Evolutionary conservation across 2,329 filamentous ascomycete genomes (phyloP).

Genomic region (Paecilomyces fulvus): DNA sequence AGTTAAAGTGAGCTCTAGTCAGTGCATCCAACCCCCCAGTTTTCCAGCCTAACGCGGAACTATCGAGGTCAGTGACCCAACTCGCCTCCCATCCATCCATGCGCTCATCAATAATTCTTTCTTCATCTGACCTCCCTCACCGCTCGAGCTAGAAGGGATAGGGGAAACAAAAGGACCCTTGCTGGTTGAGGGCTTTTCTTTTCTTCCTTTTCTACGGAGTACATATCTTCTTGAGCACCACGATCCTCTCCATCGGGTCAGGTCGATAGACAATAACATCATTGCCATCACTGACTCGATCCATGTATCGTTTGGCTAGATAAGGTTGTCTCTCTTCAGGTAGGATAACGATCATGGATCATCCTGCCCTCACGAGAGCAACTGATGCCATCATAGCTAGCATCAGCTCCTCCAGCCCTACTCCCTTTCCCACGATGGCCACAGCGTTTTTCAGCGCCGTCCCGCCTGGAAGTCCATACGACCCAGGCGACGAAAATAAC

Average conservation of each 20-base stretch:
- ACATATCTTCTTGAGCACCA: not conserved
- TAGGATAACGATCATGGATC: not conserved
- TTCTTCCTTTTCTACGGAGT: not conserved
- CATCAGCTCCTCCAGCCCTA: not conserved
- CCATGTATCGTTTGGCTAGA: slow-evolving; percentile 11
- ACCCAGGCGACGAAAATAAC: slow-evolving; percentile 40
- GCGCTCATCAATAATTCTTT: not conserved
- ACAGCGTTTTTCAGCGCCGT: not conserved
- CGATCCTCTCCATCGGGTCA: not conserved
- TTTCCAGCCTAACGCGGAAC: not conserved
- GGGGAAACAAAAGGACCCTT: not conserved
- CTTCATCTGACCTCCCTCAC: not conserved
- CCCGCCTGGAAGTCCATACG: slow-evolving; percentile 7
- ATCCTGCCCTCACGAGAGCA: not conserved
- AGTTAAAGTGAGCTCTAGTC: not conserved
- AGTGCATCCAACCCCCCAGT: not conserved
- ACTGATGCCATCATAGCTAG: slow-evolving; percentile 1
- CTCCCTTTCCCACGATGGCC: not conserved
- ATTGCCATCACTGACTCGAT: slow-evolving; percentile 6
- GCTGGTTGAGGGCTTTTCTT: not conserved
- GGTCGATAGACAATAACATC: slow-evolving; percentile 5
- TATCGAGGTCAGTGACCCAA: not conserved
- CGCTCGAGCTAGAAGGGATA: not conserved
- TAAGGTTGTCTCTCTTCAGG: slow-evolving; percentile 1
- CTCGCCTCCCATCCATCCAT: not conserved